A percentile compares a stretch with the other conserved stretches of the same genome.
These are phyloP conservation scores for Monsonia emarginata DNA, from an alignment of 441 rosid genomes.

Conservation along the genomic window DNA sequence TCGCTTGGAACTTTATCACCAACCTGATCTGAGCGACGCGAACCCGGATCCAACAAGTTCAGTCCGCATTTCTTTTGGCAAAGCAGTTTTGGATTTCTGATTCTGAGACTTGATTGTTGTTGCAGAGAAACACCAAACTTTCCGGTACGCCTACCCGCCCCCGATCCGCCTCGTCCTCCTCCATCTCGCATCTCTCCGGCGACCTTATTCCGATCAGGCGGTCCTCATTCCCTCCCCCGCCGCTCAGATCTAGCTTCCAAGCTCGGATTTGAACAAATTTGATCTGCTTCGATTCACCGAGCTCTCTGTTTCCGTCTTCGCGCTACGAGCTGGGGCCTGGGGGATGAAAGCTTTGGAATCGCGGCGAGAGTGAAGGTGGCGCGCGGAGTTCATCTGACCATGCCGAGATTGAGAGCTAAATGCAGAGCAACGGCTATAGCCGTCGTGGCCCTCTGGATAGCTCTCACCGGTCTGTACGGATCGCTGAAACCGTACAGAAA, in stretches of 20 bases:
- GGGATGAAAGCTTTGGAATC: neutral
- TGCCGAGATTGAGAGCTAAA: conserved; percentile 41
- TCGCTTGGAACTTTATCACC: neutral
- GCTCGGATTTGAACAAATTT: neutral
- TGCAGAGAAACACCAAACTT: neutral
- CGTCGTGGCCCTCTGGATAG: conserved; percentile 39
- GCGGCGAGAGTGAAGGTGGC: conserved; percentile 15
- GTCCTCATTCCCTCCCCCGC: neutral
- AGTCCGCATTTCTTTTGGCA: neutral
- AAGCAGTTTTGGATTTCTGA: neutral
- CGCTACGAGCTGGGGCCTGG: neutral
- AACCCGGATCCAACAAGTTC: neutral
- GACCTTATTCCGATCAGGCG: neutral
- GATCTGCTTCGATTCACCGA: neutral
- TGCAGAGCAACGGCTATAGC: conserved; percentile 38
- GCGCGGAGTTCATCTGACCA: conserved; percentile 18
- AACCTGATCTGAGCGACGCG: neutral
- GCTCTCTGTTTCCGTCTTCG: neutral
- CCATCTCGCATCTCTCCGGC: neutral
- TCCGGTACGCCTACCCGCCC: neutral
- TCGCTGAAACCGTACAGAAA: conserved; percentile 59
- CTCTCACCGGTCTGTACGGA: conserved; percentile 49
- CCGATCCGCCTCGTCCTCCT: neutral
- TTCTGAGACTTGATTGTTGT: neutral
- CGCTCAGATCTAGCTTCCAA: conserved; percentile 5